Conservation (phyloP, 345 rosid genomes). For the Salix arbutifolia region DNA sequence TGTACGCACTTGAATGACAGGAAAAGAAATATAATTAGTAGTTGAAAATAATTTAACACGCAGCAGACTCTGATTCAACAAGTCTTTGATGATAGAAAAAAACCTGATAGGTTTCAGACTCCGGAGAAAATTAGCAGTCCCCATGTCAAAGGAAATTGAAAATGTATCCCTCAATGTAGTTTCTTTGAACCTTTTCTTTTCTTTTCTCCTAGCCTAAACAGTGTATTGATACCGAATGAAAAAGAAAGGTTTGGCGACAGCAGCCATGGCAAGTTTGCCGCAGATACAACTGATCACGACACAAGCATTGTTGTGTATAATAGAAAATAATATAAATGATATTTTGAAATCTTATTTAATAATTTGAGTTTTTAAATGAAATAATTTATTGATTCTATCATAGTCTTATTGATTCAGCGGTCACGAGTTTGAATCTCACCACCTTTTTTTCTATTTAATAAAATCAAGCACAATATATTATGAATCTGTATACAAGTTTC, state of each 20-base stretch:
- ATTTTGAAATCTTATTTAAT: too few relatives aligned
- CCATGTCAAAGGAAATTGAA: neutral
- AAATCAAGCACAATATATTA: accelerated
- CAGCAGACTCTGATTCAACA: neutral
- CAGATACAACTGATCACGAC: neutral
- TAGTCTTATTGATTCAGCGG: too few relatives aligned
- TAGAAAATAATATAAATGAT: too few relatives aligned
- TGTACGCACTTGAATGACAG: neutral
- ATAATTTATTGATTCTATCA: too few relatives aligned
- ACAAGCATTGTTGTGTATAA: neutral
- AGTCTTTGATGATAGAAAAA: neutral
- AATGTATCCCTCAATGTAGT: neutral
- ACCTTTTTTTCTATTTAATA: too few relatives aligned
- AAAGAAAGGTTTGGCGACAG: neutral
- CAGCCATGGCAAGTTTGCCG: neutral
- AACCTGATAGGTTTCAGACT: neutral
- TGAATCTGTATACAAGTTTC: too few relatives aligned
- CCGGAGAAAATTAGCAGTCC: neutral
- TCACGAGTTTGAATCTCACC: too few relatives aligned
- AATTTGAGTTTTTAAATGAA: too few relatives aligned
- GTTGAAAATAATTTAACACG: neutral
- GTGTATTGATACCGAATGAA: neutral
- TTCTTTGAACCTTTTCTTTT: neutral
- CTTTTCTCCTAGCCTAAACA: neutral
- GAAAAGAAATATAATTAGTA: neutral